phyloP scores from a whole-genome alignment of 2,329 filamentous ascomycete species.

The Kalmusia sp. region DNA sequence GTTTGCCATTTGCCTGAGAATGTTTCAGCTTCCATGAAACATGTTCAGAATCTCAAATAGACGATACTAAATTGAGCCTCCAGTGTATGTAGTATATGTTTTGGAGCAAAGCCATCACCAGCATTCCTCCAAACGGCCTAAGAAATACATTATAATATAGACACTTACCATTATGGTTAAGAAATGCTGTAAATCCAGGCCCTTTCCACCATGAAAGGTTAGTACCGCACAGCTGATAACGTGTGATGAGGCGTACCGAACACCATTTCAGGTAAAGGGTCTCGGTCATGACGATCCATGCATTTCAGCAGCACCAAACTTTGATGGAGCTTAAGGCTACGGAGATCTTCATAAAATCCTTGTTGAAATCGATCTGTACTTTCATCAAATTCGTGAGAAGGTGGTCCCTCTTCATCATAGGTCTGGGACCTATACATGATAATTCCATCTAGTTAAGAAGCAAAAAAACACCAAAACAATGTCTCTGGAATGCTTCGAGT shows the following conservation, averaged over 20 bases:
- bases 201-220: background rate
- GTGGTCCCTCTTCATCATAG: slow-evolving; percentile 12
- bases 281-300: background rate
- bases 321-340: background rate
- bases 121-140: background rate
- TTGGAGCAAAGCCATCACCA: too few species aligned
- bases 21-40: too few species aligned
- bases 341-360: background rate
- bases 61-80: too few species aligned
- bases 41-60: too few species aligned
- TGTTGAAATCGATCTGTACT: background rate
- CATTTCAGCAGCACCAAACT: background rate
- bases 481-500: background rate
- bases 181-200: background rate
- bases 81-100: too few species aligned
- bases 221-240: background rate
- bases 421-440: slow-evolving; percentile 1
- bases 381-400: slow-evolving; percentile 2
- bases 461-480: background rate
- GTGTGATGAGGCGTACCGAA: background rate
- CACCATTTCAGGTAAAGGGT: background rate
- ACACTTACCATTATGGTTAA: slow-evolving; percentile 5
- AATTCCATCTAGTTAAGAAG: slow-evolving; percentile 7
- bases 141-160: background rate
- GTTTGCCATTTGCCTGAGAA: too few species aligned